These are phyloP conservation scores for Aspergillus calidoustus DNA, from an alignment of 2,329 filamentous ascomycete genomes.

Conservation along the genomic window DNA sequence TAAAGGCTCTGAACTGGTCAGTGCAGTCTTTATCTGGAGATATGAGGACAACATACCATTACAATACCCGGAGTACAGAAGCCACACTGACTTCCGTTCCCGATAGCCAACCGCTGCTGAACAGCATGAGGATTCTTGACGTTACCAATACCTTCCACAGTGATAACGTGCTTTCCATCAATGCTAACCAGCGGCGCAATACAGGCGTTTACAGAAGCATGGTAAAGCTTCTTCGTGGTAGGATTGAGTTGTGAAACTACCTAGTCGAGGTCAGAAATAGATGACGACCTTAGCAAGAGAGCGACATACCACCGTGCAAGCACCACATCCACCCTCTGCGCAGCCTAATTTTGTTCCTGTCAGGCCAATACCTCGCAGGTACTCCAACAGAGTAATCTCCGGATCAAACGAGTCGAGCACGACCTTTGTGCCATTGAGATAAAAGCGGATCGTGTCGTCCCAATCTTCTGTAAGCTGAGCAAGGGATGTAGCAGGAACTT, in stretches of 20 bases:
- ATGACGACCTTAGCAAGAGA: background rate
- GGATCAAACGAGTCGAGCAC: constrained; percentile 86
- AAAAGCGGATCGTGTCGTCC: constrained; percentile 89
- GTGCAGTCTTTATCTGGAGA: background rate
- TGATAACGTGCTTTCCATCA: constrained; percentile 98
- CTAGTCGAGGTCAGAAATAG: constrained; percentile 40
- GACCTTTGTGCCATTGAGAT: constrained; percentile 90
- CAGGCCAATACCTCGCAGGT: constrained; percentile 86
- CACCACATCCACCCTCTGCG: constrained; percentile 94
- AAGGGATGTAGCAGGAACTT: constrained; percentile 44
- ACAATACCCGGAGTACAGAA: constrained; percentile 98
- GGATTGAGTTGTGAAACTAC: constrained; percentile 92
- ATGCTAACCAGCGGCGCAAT: constrained; percentile 89
- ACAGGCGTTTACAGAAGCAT: constrained; percentile 96
- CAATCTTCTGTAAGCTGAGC: constrained; percentile 72
- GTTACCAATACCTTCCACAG: constrained; percentile 92
- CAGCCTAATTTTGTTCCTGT: constrained; percentile 97
- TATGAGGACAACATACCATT: constrained; percentile 60
- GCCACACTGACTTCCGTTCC: constrained; percentile 90
- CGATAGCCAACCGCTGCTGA: constrained; percentile 88
- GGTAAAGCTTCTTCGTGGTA: constrained; percentile 89
- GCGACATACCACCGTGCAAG: constrained; percentile 44
- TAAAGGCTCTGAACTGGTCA: constrained; percentile 71
- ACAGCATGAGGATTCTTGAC: constrained; percentile 83
- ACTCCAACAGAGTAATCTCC: constrained; percentile 89